Base-by-base conservation (phyloP, 2,329 filamentous ascomycete species). In the Fusarium cyanostomum region DNA sequence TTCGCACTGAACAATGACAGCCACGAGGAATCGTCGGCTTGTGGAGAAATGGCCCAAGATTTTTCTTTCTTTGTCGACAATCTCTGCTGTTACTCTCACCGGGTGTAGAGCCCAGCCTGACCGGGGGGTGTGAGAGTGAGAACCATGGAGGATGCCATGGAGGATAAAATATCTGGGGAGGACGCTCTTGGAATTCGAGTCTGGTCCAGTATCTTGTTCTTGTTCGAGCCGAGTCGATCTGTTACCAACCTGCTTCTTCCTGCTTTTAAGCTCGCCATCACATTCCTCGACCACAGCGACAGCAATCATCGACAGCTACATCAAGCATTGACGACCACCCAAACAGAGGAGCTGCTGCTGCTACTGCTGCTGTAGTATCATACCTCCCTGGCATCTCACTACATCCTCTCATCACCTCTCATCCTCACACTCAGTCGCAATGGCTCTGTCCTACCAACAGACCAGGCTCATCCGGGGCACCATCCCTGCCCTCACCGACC, bases 401-500 rank as follows among this genome's bases (percentile, higher is more conserved):
- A n/a, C 30, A 8, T 11, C 30, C 12, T 31, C 38, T 53, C 51
- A 31, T 39, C 48, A 30, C 30, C 28, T 30, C 31, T 15, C 28
- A 38, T 28, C 15, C 13, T 30, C 26, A 51, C 15, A 51, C 3
- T 28, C 26, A 28, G 12, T 55, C 58, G 68, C 57, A 67, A 78
- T 78, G 76, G 70, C 75, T 28, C 77, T 86, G 64, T 81, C 79
- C 42, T 79, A 79, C 64, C 75, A 81, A 44, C 89, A 93, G 77
- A 81, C 84, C 55, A 78, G 83, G 48, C 82, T 89, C 70, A 87
- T 93, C 75, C 89, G 87, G 75, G 82, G 87, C 48, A 92, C 90
- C 7, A 85, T 91, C 57, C 90, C 90, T 3, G 83, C 89, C 30
- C 82, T 93, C 4, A 82, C 83, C 18, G 81, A 88, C 60, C 86